These are phyloP conservation scores for Pyrenophora seminiperda DNA, from an alignment of 2,329 filamentous ascomycete genomes.

Conservation along the genomic window DNA sequence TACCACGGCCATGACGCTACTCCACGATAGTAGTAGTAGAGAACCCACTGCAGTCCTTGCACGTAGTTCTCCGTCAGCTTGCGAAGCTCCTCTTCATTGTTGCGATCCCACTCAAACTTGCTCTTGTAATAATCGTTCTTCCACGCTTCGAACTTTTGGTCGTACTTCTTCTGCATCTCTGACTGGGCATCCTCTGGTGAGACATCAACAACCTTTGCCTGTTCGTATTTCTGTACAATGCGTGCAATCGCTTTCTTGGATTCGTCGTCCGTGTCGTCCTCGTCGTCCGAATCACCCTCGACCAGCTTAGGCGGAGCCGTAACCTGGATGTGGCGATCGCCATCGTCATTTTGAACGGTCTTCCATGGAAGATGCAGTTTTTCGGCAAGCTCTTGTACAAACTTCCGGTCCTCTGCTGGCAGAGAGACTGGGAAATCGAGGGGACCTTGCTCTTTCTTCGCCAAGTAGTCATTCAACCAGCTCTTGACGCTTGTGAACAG, in stretches of 20 bases:
- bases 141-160: slow-evolving; percentile 88
- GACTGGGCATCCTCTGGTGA: slow-evolving; percentile 78
- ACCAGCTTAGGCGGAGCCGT: slow-evolving; percentile 61
- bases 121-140: slow-evolving; percentile 90
- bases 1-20: slow-evolving; percentile 99
- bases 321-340: slow-evolving; percentile 69
- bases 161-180: slow-evolving; percentile 81
- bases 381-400: slow-evolving; percentile 83
- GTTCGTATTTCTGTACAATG: slow-evolving; percentile 88
- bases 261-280: slow-evolving; percentile 78
- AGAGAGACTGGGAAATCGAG: slow-evolving; percentile 76
- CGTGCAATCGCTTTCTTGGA: slow-evolving; percentile 80
- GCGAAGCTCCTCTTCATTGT: slow-evolving; percentile 78
- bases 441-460: slow-evolving; percentile 51
- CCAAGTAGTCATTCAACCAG: slow-evolving; percentile 73
- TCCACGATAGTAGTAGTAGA: slow-evolving; percentile 97
- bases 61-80: slow-evolving; percentile 95
- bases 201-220: slow-evolving; percentile 81
- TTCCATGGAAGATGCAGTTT: slow-evolving; percentile 69
- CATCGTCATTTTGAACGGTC: slow-evolving; percentile 66
- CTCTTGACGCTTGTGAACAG: slow-evolving; percentile 82
- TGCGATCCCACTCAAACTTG: slow-evolving; percentile 88
- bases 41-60: slow-evolving; percentile 95
- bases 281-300: slow-evolving; percentile 63
- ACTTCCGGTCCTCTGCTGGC: slow-evolving; percentile 86